Percentiles rank a stretch among this genome's conserved stretches.
phyloP scores from a whole-genome alignment of 1,284 basidiomycete genomes.

The Austroboletus novae-zelandiae region DNA sequence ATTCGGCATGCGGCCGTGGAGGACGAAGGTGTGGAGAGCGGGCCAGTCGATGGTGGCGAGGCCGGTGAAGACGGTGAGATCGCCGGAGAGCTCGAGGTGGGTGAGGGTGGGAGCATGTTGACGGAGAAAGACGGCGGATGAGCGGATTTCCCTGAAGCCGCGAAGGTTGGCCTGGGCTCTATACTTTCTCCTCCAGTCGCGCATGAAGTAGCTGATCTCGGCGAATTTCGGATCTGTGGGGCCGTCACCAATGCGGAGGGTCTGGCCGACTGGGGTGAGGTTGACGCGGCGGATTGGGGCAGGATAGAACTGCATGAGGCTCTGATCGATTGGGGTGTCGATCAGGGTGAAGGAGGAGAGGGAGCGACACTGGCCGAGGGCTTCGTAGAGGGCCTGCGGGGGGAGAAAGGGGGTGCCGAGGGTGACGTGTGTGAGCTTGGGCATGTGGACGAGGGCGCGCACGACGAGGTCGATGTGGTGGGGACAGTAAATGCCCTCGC shows the following conservation, averaged over 20 bases:
- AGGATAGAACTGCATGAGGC: constrained; percentile 31
- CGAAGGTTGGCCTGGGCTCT: constrained; percentile 30
- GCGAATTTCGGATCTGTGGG: constrained; percentile 33
- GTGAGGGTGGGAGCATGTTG: constrained; percentile 27
- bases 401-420: constrained; percentile 31
- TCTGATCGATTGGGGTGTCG: constrained; percentile 35
- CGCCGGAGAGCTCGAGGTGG: constrained; percentile 31
- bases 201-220: constrained; percentile 36
- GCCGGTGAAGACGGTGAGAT: constrained; percentile 25
- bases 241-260: constrained; percentile 30
- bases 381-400: constrained; percentile 28
- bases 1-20: constrained; percentile 30
- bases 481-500: constrained; percentile 31
- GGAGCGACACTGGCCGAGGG: constrained; percentile 26
- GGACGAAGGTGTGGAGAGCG: constrained; percentile 23
- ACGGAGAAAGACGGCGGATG: constrained; percentile 31
- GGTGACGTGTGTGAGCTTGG: constrained; percentile 28
- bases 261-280: constrained; percentile 30
- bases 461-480: constrained; percentile 26
- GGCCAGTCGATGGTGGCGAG: constrained; percentile 33
- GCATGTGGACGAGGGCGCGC: constrained; percentile 25
- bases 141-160: constrained; percentile 29
- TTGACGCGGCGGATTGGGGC: constrained; percentile 24
- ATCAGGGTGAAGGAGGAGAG: constrained; percentile 28
- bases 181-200: constrained; percentile 35